Evolutionary conservation across 1,284 basidiomycete genomes (phyloP).

Genomic region (Sanghuangporus sanghuang): DNA sequence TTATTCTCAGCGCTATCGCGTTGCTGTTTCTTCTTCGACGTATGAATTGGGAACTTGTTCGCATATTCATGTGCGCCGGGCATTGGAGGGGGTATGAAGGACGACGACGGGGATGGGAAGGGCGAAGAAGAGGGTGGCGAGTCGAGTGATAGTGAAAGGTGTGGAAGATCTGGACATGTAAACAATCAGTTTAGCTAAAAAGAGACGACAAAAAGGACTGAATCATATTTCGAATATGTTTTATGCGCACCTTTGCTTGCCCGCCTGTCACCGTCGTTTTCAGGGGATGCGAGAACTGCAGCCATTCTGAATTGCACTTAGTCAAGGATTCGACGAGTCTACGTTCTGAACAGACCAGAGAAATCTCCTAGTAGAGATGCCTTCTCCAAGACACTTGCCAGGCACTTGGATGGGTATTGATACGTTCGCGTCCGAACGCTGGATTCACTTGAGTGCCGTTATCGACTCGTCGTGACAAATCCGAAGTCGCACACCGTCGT

Average conservation of each 20-base stretch:
- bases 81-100: conserved; percentile 33
- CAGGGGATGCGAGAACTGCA: conserved; percentile 10
- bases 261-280: conserved; percentile 11
- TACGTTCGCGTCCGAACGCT: too few relatives aligned
- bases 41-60: conserved; percentile 6
- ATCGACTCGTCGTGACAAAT: neutral
- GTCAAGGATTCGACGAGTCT: neutral
- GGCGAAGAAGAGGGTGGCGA: conserved; percentile 51
- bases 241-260: conserved; percentile 12
- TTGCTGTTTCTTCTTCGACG: conserved; percentile 8
- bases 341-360: neutral
- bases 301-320: conserved; percentile 1
- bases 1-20: conserved; percentile 7
- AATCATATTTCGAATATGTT: neutral
- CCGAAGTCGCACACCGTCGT: neutral
- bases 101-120: conserved; percentile 58
- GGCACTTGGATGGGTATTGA: too few relatives aligned
- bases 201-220: neutral
- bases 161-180: conserved; percentile 2
- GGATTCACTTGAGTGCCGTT: too few relatives aligned
- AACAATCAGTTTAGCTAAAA: neutral
- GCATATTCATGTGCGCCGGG: conserved; percentile 13
- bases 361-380: neutral
- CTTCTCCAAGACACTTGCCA: neutral
- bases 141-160: conserved; percentile 37